phyloP scores from a whole-genome alignment of 2,329 filamentous ascomycete genomes.

The Exophiala oligosperma region DNA sequence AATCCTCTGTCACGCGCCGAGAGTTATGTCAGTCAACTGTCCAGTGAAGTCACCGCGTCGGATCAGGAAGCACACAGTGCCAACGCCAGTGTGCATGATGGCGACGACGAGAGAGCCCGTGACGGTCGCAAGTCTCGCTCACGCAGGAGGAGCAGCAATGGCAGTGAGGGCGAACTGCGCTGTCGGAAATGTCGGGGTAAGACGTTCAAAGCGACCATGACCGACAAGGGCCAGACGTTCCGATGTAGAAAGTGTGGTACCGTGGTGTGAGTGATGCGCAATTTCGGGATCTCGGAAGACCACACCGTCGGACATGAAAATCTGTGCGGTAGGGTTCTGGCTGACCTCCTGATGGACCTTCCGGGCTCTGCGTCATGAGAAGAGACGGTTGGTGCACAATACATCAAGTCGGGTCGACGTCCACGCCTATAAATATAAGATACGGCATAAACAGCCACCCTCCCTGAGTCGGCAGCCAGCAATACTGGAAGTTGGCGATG shows the following conservation, averaged over 20 bases:
- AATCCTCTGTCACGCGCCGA: constrained; percentile 23
- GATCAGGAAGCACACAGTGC: constrained; percentile 18
- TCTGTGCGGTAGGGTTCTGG: no score
- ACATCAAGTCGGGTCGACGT: no score
- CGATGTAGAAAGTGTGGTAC: constrained; percentile 29
- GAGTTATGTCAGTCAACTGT: constrained; percentile 27
- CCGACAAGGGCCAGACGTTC: constrained; percentile 19
- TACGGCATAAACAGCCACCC: no score
- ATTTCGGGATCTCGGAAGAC: neutral
- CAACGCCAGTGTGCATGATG: constrained; percentile 9
- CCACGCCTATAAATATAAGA: no score
- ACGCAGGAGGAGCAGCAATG: constrained; percentile 13
- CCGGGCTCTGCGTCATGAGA: no score
- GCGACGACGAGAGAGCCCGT: constrained; percentile 7
- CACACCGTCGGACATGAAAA: neutral
- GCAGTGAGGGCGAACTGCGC: constrained; percentile 22
- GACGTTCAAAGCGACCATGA: constrained; percentile 26
- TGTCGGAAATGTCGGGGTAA: constrained; percentile 27
- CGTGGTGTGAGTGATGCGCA: constrained; percentile 5
- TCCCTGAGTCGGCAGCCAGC: no score
- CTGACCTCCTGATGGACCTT: no score
- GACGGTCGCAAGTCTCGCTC: constrained; percentile 7
- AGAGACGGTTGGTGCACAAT: no score
- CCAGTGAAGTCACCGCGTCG: constrained; percentile 24
- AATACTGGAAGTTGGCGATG: no score